Evolutionary conservation across 768 basidiomycete genomes (phyloP), one percentile per base, ranked within the genome.

Genomic region (Suillus alpinus): DNA sequence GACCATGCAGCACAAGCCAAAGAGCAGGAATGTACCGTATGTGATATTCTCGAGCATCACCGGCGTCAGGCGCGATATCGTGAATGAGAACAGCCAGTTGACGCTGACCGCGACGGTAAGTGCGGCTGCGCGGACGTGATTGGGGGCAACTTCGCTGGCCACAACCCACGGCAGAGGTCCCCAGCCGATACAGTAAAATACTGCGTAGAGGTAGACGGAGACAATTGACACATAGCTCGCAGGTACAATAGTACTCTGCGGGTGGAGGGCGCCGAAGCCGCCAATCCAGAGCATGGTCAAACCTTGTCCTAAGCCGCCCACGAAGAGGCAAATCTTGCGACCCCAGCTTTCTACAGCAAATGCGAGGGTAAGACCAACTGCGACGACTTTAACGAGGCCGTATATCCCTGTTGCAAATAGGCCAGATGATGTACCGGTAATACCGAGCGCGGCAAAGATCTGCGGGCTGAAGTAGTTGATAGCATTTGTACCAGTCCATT

Each of bases 391-490:
- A 34, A 71, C 71, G 37, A 70, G 59, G 51, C 70, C 67, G 59
- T 68, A 71, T 61, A 65, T 66, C 68, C 81, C 81, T 16, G 81
- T 83, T 8, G 81, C 80, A 51, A 82, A 75, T 32, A 83, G 68
- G 16, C 72, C 75, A 18, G 77, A 70, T 9, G 71, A 74, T 20
- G 74, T 77, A 13, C 76, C 76, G 7, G 67, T 69, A 10, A 82
- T 76, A 4, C 81, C 81, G 12, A 83, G 74, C 26, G 72, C 67
- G 4, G 74, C 74, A 65, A 82, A 82, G 57, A 82, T 79, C 51
- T 73, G 68, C 0, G 81, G 81, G 58, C 77, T 77, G 63, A 76
- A 82, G 63, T 82, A 82, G 64, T 81, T 81, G 60, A 81, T 77
- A 1, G 78, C 75, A 65, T 82, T 81, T 26, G 79, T 80, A 26